phyloP scores from a whole-genome alignment of 192 early-diverging fungal genomes.

The Piromyces finnis region DNA sequence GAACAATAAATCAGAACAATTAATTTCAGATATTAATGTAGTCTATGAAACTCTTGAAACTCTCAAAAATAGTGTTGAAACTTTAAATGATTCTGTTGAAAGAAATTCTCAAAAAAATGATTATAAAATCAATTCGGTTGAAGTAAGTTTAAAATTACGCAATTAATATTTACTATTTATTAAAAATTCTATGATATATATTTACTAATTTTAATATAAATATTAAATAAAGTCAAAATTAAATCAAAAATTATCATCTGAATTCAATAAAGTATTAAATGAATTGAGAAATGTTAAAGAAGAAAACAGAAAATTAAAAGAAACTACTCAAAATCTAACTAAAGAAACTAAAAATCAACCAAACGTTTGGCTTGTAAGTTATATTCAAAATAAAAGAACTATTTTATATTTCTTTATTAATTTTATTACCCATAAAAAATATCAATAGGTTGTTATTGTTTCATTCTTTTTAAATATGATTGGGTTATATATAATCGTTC shows the following conservation, averaged over 20 bases:
- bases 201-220: no score
- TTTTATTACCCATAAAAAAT: no score
- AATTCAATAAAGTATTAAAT: neutral
- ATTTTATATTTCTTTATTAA: no score
- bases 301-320: neutral
- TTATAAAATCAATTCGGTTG: neutral
- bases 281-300: neutral
- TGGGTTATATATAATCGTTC: neutral
- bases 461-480: neutral
- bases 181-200: no score
- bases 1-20: neutral
- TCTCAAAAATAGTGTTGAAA: neutral
- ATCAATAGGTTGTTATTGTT: neutral
- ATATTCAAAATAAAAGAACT: no score
- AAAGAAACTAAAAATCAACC: neutral
- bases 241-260: neutral
- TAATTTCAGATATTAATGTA: neutral
- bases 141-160: neutral
- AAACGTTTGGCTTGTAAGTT: neutral
- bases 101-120: neutral
- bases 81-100: neutral
- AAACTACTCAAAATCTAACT: neutral
- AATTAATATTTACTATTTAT: no score
- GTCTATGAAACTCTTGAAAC: neutral
- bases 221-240: neutral